A percentile compares a stretch with the other conserved stretches of the same genome.
Conservation (phyloP, 2,329 filamentous ascomycete genomes). For the Fusarium sp. region DNA sequence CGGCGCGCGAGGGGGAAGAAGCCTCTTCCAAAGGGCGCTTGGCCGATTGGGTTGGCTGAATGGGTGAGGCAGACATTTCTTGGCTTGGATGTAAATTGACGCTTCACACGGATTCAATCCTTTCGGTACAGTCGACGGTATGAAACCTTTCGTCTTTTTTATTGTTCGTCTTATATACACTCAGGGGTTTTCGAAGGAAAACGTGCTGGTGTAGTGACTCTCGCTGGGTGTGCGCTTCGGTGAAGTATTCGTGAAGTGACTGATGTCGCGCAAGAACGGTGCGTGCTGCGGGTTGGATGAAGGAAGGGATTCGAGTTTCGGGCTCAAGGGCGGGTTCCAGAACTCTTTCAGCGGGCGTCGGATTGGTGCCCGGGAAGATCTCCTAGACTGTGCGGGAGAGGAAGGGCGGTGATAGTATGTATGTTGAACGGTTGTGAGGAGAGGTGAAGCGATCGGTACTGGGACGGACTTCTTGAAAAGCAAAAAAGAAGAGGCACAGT, state of each 20-base stretch:
- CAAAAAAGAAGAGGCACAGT: slow-evolving; percentile 54
- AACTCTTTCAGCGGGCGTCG: slow-evolving; percentile 48
- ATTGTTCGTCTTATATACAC: slow-evolving; percentile 77
- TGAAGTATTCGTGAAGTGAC: slow-evolving; percentile 55
- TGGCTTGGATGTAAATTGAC: slow-evolving; percentile 48
- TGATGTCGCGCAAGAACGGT: slow-evolving; percentile 51
- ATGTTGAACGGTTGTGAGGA: slow-evolving; percentile 49
- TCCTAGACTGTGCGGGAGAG: slow-evolving; percentile 46
- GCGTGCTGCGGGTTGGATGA: slow-evolving; percentile 47
- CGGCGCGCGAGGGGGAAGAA: slow-evolving; percentile 90
- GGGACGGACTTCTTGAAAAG: slow-evolving; percentile 51
- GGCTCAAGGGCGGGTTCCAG: slow-evolving; percentile 47
- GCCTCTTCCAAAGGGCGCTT: slow-evolving; percentile 98
- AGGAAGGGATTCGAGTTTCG: slow-evolving; percentile 47
- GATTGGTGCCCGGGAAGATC: slow-evolving; percentile 43
- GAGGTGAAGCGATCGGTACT: slow-evolving; percentile 54
- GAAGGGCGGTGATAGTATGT: slow-evolving; percentile 48
- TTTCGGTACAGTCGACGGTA: slow-evolving; percentile 42
- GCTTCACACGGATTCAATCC: slow-evolving; percentile 41
- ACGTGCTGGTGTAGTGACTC: slow-evolving; percentile 84
- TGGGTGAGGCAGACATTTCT: slow-evolving; percentile 80
- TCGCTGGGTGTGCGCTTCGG: slow-evolving; percentile 57
- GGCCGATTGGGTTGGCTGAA: slow-evolving; percentile 73
- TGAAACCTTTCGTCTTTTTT: slow-evolving; percentile 49
- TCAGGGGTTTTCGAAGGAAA: slow-evolving; percentile 86